Evolutionary conservation across 257 asterid species (phyloP), one percentile per base, ranked within the genome.

Genomic region (Lantana camara): DNA sequence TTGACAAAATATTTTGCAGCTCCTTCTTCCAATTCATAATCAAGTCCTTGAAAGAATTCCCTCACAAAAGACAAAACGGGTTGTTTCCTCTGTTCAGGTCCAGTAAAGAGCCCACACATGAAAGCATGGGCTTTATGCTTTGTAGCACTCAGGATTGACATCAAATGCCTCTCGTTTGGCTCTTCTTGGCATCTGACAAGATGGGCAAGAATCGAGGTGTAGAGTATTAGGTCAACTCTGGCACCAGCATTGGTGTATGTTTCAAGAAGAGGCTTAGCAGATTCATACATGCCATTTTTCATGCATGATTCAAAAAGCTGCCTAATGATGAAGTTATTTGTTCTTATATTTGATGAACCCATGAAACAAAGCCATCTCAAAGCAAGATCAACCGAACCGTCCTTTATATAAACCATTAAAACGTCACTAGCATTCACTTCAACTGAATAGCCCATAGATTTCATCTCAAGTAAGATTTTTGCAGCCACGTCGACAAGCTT

Each of bases 361-460:
- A 94, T 94, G 76, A 94, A 94, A 5, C 85, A 82, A 38, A 93
- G 85, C 99, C 99, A 94, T 75, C 89, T 90, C 79, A 94, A 74
- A 57, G 97, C 93, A 64, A 85, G 90, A 73, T 94, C 99, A 61
- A 94, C 82, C 0, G 96, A 90, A 52, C 95, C 95, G 35, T 94
- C 97, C 75, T 88, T 94, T 60, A 90, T 83, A 67, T 81, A 94
- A 80, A 94, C 87, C 97, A 94, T 90, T 56, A 94, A 77, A 63
- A 90, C 96, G 70, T 94, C 99, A 85, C 99, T 94, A 60, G 99
- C 99, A 76, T 72, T 87, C 69, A 94, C 95, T 58, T 94, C 99
- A 56, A 90, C 95, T 10, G 97, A 84, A 77, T 94, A 94, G 53
- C 99, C 99, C 96, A 88, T 84, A 48, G 88, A 74, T 80, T 94